Conservation (phyloP, 1,284 basidiomycete species). For the Malassezia japonica region DNA sequence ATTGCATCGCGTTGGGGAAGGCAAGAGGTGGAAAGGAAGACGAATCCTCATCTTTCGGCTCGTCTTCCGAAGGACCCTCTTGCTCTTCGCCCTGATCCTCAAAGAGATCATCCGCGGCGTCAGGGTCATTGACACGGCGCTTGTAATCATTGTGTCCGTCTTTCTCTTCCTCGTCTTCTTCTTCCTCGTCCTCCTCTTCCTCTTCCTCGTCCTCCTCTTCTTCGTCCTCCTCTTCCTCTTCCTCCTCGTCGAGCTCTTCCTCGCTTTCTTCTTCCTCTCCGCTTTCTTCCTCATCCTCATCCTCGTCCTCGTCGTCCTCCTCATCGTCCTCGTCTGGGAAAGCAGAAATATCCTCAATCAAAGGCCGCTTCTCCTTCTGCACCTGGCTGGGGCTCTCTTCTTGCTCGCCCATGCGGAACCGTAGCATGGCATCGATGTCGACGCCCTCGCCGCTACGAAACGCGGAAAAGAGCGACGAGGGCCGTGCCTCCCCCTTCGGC, state of each 20-base stretch:
- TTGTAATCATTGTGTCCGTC: not conserved
- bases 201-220: not conserved
- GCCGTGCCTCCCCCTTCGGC: not conserved
- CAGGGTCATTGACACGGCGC: not conserved
- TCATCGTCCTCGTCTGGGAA: not conserved
- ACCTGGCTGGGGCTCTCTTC: not conserved
- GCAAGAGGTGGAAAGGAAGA: no score
- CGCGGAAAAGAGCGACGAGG: constrained; percentile 5
- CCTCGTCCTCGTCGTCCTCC: not conserved
- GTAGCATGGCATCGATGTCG: constrained; percentile 13
- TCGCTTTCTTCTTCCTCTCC: not conserved
- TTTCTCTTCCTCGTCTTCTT: not conserved
- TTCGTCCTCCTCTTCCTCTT: not conserved
- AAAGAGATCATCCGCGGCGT: not conserved
- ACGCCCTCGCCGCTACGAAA: constrained; percentile 4
- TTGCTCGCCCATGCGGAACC: not conserved
- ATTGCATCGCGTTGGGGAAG: no score
- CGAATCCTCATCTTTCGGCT: no score
- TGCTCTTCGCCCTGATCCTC: not conserved
- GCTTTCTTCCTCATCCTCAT: not conserved
- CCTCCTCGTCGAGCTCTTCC: not conserved
- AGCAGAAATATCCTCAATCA: not conserved
- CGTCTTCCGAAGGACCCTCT: not conserved
- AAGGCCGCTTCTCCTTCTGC: not conserved
- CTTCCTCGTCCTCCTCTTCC: not conserved